A percentile compares a stretch with the other conserved stretches of the same genome.
Conservation (phyloP, 1,284 basidiomycete genomes). For the Phellopilus nigrolimitatus region DNA sequence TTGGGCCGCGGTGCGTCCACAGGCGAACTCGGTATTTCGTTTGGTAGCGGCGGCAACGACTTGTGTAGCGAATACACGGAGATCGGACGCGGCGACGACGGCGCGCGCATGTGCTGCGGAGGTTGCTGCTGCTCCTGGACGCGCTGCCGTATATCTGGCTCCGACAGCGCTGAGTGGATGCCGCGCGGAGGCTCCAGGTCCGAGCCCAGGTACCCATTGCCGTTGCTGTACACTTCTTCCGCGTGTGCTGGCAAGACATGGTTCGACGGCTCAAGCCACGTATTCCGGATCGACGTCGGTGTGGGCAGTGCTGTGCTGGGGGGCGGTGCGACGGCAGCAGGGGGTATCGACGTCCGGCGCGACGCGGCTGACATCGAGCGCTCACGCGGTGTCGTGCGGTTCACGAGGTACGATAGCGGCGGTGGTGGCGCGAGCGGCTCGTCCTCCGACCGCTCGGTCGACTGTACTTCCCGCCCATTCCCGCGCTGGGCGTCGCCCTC, state of each 20-base stretch:
- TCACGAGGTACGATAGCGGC: conserved; percentile 77
- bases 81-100: conserved; percentile 31
- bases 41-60: conserved; percentile 69
- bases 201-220: not conserved
- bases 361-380: conserved; percentile 29
- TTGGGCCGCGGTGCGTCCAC: conserved; percentile 44
- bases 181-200: conserved; percentile 28
- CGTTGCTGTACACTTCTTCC: conserved; percentile 12
- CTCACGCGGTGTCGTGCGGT: conserved; percentile 43
- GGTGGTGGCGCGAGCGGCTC: conserved; percentile 83
- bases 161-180: conserved; percentile 47
- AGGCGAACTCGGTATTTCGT: conserved; percentile 46
- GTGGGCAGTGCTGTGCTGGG: conserved; percentile 9
- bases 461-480: conserved; percentile 36
- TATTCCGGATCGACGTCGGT: conserved; percentile 19
- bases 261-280: conserved; percentile 13
- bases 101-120: conserved; percentile 28
- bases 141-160: conserved; percentile 53
- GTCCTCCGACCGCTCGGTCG: conserved; percentile 50
- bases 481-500: conserved; percentile 30
- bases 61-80: conserved; percentile 57
- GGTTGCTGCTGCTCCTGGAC: conserved; percentile 31
- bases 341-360: conserved; percentile 64
- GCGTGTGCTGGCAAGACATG: conserved; percentile 13
- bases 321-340: conserved; percentile 32